Base-by-base conservation (phyloP, 2,329 filamentous ascomycete genomes). In the Catunica adiposa region DNA sequence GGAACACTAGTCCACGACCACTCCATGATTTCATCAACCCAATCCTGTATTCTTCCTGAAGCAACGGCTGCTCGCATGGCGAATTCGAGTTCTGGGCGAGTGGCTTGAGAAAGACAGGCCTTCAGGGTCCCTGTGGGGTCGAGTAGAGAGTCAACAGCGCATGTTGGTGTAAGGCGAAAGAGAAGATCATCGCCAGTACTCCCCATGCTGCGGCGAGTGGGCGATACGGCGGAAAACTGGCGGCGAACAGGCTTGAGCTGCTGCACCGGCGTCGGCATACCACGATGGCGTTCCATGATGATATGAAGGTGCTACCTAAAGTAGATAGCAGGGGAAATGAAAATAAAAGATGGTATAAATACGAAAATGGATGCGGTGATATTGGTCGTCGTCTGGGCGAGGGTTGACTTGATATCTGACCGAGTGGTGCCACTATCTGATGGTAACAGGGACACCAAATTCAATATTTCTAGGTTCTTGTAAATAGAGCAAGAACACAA, bases 31-130 rank as follows among this genome's bases (percentile, higher is more conserved):
- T 92, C 86, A n/a, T 78, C 72, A 25, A 85, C 73, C 86, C 86
- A 92, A 63, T 79, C 75, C 66, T 83, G 76, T 59, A 92, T 79
- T 60, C 78, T 80, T 62, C 83, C 79, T 11, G 84, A 84, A 15
- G 84, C 82, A 59, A 81, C 67, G 44, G 85, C 85, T 46, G 84
- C 82, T 59, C 79, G 77, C 62, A 83, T 73, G 44, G 82, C 84
- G 66, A 90, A 81, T 15, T 83, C 80, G 62, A 83, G 79, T 67
- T 90, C 84, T 23, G 77, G 69, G 2, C 74, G 69, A 1, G 82
- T 81, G 15, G 83, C 79, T 37, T 71, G 71, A 59, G 81, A 76
- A 58, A 88, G 75, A 64, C 80, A 84, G 50, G 68, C 64, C 63
- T 75, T 76, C 17, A 83, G 65, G 44, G 71, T 66, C 37, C 75